These are phyloP conservation scores for Herpetomonas tarakana DNA, from an alignment of 208 protist genomes.

Conservation along the genomic window DNA sequence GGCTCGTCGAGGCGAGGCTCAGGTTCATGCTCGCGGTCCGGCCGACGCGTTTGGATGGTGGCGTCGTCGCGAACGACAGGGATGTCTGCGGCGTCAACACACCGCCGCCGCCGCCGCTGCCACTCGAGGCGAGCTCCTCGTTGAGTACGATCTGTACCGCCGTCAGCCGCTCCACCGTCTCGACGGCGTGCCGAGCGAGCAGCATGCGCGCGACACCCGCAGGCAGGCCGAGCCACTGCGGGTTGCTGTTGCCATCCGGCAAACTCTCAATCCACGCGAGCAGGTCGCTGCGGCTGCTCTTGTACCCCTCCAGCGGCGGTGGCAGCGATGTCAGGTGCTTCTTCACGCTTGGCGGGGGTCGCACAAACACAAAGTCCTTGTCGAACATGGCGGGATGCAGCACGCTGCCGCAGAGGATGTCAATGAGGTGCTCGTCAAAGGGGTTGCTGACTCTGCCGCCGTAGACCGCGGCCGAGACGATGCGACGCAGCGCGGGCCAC, in stretches of 20 bases:
- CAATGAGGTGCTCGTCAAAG: constrained; percentile 95
- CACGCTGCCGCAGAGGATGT: constrained; percentile 86
- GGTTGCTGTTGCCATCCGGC: constrained; percentile 66
- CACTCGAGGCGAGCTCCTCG: constrained; percentile 38
- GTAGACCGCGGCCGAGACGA: constrained; percentile 95
- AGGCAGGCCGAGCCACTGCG: constrained; percentile 94
- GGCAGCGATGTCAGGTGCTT: constrained; percentile 7
- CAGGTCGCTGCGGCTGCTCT: constrained; percentile 58
- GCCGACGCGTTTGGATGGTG: not conserved
- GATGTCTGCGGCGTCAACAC: not conserved
- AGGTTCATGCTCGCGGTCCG: not conserved
- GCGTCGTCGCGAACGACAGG: not conserved
- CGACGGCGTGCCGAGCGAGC: constrained; percentile 43
- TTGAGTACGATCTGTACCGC: constrained; percentile 54
- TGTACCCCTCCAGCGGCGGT: constrained; percentile 19
- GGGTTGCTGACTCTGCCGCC: constrained; percentile 97
- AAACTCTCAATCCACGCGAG: constrained; percentile 86
- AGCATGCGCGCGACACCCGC: constrained; percentile 85
- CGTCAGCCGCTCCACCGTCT: constrained; percentile 65
- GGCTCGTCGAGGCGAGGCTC: not conserved
- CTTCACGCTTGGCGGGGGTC: not conserved
- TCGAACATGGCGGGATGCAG: constrained; percentile 82
- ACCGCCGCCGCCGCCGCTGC: not conserved
- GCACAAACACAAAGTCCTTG: constrained; percentile 23
- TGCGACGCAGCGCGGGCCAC: constrained; percentile 93